Conservation (phyloP, 805 yeast species). For the Ogataea thermomethanolica region DNA sequence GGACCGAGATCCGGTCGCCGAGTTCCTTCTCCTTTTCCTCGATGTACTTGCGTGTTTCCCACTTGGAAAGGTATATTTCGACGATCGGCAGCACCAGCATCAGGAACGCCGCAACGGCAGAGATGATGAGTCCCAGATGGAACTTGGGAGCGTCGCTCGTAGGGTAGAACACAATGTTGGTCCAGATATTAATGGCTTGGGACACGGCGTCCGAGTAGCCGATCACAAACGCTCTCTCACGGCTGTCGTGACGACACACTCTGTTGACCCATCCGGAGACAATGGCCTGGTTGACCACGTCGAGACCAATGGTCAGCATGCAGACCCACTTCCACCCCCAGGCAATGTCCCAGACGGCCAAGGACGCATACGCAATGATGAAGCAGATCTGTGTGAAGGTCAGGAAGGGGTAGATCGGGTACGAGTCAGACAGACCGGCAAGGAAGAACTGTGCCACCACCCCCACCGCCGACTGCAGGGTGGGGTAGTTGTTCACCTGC, state of each 20-base stretch:
- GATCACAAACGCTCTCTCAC: slow-evolving; percentile 60
- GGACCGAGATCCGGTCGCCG: not conserved
- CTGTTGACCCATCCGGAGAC: slow-evolving; percentile 42
- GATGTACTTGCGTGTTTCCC: slow-evolving; percentile 23
- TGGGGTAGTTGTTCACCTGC: slow-evolving; percentile 39
- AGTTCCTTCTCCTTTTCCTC: slow-evolving; percentile 15
- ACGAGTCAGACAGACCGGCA: slow-evolving; percentile 38
- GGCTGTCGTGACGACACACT: slow-evolving; percentile 47
- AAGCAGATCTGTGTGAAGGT: slow-evolving; percentile 31
- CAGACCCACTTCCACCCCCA: slow-evolving; percentile 40
- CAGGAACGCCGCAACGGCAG: slow-evolving; percentile 34
- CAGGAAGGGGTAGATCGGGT: slow-evolving; percentile 36
- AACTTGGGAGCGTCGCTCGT: slow-evolving; percentile 40
- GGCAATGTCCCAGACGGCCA: slow-evolving; percentile 41
- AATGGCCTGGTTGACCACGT: slow-evolving; percentile 35
- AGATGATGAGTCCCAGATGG: slow-evolving; percentile 36
- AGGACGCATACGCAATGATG: slow-evolving; percentile 36
- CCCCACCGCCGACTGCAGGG: slow-evolving; percentile 40
- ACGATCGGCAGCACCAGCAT: slow-evolving; percentile 36
- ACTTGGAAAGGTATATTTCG: slow-evolving; percentile 27
- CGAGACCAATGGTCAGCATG: slow-evolving; percentile 36
- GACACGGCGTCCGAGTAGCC: slow-evolving; percentile 38
- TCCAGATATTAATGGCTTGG: slow-evolving; percentile 45
- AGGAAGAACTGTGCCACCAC: slow-evolving; percentile 38
- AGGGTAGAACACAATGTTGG: slow-evolving; percentile 42